Conservation (phyloP, 2,329 filamentous ascomycete genomes). For the Trichoderma atroviride region DNA sequence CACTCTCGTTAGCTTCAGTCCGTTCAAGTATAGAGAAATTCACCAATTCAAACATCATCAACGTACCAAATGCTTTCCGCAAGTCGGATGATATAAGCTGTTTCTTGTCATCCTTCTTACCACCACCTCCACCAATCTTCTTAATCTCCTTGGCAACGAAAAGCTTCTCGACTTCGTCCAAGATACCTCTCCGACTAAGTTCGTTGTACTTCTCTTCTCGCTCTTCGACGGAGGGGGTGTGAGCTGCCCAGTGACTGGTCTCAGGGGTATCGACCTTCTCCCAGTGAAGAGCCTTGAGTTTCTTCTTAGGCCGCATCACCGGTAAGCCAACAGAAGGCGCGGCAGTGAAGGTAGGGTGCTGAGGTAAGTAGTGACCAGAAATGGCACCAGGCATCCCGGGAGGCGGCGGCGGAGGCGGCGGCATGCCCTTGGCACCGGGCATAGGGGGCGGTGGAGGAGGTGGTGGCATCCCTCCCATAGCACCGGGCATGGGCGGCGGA, state of each 20-base stretch:
- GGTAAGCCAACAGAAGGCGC: slow-evolving; percentile 68
- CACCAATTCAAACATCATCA: neutral
- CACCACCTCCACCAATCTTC: slow-evolving; percentile 69
- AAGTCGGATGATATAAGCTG: slow-evolving; percentile 92
- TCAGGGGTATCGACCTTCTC: slow-evolving; percentile 95
- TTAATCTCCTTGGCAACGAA: slow-evolving; percentile 98
- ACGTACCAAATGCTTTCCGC: slow-evolving; percentile 75
- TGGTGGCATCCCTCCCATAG: slow-evolving; percentile 31
- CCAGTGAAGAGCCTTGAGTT: slow-evolving; percentile 99
- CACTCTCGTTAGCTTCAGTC: slow-evolving; percentile 37
- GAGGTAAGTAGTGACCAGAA: slow-evolving; percentile 75
- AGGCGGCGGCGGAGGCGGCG: slow-evolving; percentile 56
- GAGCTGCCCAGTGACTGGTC: slow-evolving; percentile 88
- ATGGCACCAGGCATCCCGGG: slow-evolving; percentile 69
- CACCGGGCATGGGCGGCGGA: slow-evolving; percentile 52
- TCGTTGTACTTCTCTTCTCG: slow-evolving; percentile 96
- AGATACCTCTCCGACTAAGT: slow-evolving; percentile 88
- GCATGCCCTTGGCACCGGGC: slow-evolving; percentile 46
- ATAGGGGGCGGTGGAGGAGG: slow-evolving; percentile 45
- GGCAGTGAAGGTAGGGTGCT: slow-evolving; percentile 58
- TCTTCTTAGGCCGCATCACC: slow-evolving; percentile 92
- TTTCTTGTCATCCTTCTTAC: slow-evolving; percentile 93
- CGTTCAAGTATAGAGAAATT: neutral
- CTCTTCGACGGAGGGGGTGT: slow-evolving; percentile 81
- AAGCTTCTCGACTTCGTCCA: slow-evolving; percentile 96